phyloP scores from a whole-genome alignment of 192 early-diverging fungal species.

The Podila epicladia region DNA sequence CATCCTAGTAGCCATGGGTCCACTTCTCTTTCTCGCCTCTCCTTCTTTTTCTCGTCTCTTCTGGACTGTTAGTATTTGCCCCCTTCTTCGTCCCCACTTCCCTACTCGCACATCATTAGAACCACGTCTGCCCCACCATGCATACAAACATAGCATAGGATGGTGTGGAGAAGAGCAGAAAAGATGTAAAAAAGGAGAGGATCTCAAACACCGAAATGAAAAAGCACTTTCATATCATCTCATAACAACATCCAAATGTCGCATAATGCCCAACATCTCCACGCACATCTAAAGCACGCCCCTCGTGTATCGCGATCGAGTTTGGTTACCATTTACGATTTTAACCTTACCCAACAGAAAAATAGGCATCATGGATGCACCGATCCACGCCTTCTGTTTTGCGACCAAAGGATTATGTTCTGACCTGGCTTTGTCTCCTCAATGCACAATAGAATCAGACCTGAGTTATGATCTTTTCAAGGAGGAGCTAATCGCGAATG shows the following conservation, averaged over 20 bases:
- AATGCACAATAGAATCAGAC: slow-evolving; percentile 28
- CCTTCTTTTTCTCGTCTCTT: background rate
- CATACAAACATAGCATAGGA: background rate
- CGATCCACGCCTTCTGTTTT: background rate
- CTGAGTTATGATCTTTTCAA: slow-evolving; percentile 51
- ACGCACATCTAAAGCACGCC: too few relatives aligned
- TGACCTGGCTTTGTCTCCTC: background rate
- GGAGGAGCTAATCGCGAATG: slow-evolving; percentile 33
- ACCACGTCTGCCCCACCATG: background rate
- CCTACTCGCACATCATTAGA: background rate
- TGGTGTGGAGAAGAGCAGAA: background rate
- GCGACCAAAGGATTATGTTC: background rate
- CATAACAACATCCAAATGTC: too few relatives aligned
- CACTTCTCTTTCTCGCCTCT: background rate
- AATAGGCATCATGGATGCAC: too few relatives aligned
- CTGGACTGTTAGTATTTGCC: background rate
- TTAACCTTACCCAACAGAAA: background rate
- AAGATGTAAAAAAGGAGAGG: background rate
- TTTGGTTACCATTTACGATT: too few relatives aligned
- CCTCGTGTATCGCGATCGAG: too few relatives aligned
- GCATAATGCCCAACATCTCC: too few relatives aligned
- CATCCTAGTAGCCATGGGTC: background rate
- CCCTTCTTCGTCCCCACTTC: background rate
- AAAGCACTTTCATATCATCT: too few relatives aligned
- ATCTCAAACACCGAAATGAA: background rate